A percentile compares a stretch with the other conserved stretches of the same genome.
Evolutionary conservation across 192 early-diverging fungal species (phyloP).

Genomic region (Backusella circina): DNA sequence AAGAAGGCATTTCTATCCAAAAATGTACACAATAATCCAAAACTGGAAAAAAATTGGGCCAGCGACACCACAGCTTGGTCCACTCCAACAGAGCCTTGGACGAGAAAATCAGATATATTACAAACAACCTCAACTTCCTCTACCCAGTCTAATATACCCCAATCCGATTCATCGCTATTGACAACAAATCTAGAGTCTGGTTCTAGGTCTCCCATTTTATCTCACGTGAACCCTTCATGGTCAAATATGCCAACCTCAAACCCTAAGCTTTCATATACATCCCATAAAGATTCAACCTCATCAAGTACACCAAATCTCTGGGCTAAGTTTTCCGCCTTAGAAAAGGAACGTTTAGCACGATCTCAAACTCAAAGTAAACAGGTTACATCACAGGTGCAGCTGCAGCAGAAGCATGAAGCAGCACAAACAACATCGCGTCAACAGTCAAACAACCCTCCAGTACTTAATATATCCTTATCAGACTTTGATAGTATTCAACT

Average conservation of each 20-base stretch:
- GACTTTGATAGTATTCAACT: neutral
- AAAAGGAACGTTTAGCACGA: neutral
- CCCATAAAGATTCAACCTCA: neutral
- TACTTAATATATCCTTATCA: neutral
- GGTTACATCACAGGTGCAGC: neutral
- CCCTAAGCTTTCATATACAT: neutral
- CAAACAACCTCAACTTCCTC: neutral
- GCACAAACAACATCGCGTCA: neutral
- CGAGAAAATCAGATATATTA: neutral
- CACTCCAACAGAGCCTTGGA: too few species aligned
- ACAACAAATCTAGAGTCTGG: neutral
- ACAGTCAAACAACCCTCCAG: neutral
- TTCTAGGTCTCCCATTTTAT: neutral
- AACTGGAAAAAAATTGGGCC: neutral
- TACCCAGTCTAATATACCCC: neutral
- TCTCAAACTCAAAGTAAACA: neutral
- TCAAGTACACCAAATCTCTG: neutral
- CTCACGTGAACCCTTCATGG: neutral
- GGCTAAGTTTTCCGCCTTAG: neutral
- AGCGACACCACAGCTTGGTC: neutral
- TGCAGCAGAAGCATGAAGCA: neutral
- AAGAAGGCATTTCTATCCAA: neutral
- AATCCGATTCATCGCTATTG: neutral
- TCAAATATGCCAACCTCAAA: neutral
- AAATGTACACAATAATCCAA: neutral